These are phyloP conservation scores for Haematococcus sp. DNA, from an alignment of 139 green algal genomes.

Conservation along the genomic window DNA sequence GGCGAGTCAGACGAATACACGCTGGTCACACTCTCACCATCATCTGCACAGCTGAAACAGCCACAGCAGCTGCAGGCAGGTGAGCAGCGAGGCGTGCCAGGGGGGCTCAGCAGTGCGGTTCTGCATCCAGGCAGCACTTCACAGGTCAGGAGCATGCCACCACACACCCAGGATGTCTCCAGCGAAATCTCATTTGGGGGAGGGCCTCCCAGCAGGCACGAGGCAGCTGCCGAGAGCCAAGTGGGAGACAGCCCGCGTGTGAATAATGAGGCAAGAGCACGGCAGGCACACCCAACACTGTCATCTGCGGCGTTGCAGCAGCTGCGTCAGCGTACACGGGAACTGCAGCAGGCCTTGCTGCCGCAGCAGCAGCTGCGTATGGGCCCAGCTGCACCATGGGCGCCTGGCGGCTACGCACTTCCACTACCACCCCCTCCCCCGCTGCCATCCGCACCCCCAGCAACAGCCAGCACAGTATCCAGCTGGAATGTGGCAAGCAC, in stretches of 20 bases:
- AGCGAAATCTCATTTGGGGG: neutral
- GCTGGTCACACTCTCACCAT: too few relatives aligned
- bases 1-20: too few relatives aligned
- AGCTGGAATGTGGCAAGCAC: neutral
- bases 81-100: too few relatives aligned
- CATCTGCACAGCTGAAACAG: too few relatives aligned
- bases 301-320: neutral
- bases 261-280: too few relatives aligned
- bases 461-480: neutral
- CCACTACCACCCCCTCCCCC: neutral
- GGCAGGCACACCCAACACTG: conserved; percentile 2
- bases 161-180: neutral
- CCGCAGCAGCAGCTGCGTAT: neutral
- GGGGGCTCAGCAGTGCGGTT: too few relatives aligned
- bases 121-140: neutral
- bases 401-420: neutral
- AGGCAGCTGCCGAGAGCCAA: neutral
- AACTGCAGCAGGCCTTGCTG: conserved; percentile 10
- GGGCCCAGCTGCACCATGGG: too few relatives aligned
- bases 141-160: neutral
- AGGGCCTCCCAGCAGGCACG: neutral
- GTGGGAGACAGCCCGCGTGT: neutral
- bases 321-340: conserved; percentile 8
- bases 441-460: neutral
- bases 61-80: too few relatives aligned